Evolutionary conservation across 768 basidiomycete species (phyloP), one percentile per base, ranked within the genome.

Genomic region (Serendipita vermifera): DNA sequence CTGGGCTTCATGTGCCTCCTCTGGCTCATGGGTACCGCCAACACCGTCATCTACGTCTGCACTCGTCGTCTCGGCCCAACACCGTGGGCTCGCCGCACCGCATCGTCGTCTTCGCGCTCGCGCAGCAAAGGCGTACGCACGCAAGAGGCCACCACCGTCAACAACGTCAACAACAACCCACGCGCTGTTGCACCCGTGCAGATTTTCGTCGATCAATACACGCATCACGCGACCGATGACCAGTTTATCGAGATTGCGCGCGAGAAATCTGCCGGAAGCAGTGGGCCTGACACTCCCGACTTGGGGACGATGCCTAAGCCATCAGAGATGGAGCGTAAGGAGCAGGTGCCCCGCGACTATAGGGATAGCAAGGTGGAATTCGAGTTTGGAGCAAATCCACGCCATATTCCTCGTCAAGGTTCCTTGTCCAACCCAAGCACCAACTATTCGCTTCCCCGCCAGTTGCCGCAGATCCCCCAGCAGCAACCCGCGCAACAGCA

Each of bases 11-110:
- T 51, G 46, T 51, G 46, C n/a, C 46, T 51, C n/a, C 46, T 51
- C 9, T 51, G 46, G 46, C 29, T 51, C 9, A 51, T 51, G 46
- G 46, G 46, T n/a, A 51, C 46, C 9, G 46, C 46, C 7, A 51
- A 51, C 46, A 51, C 46, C 9, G 31, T 51, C 46, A 51, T 51
- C 17, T 51, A 51, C 3, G 46, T 51, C 29, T 51, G 46, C 46
- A 51, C 46, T 5, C 20, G 46, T 15, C 46, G 46, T 2, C 17
- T 51, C 9, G 46, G 46, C 17, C 46, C 46, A 7, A 51, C 46
- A 7, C 46, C 46, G 9, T 51, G 46, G 46, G 29, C 22, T 1
- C 9, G 41, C 13, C 26, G 46, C 24, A 51, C 5, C 9, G n/a
- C 35, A 9, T 27, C 32, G 46, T 51, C 46, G 46, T 20, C 32